Base-by-base conservation (phyloP, 345 rosid species). In the Microcos paniculata region DNA sequence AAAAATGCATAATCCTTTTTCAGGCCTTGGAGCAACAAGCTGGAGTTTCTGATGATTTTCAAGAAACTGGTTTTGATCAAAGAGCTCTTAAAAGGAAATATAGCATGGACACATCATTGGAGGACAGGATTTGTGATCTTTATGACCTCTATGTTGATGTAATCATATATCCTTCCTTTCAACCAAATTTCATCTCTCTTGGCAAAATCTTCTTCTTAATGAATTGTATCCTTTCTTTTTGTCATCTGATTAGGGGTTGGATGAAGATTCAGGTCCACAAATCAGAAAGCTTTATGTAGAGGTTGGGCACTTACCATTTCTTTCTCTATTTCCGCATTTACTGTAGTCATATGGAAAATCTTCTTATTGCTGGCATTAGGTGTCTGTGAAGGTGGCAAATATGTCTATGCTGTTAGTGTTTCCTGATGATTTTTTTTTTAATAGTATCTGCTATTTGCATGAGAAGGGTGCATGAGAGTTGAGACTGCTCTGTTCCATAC, bases 81-180 rank as follows among this genome's bases (percentile, higher is more conserved):
- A 92, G 83, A 80, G 68, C 73, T 51, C 38, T 82, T 24, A 86
- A 85, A 84, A 87, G 78, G 82, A 93, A 86, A 78, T 81, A 82
- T 76, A 83, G 83, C 80, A 87, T 95, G 97, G 93, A 93, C 73
- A 58, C 85, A 19, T 80, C 70, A 43, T 59, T 93, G 86, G 99
- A 95, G 85, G 97, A 90, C 74, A 95, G 86, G 84, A 81, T 95
- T 77, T 95, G 98, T 85, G 99, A 91, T 78, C 96, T 93, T 72
- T 95, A 95, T 83, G 99, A 93, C 80, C 92, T 88, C 77, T 95
- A 81, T 83, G 87, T 91, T 83, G 94, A 95, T 82, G 99, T 94
- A 87, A 78, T 73, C 31, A 73, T 68, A 35, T 46, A 18, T 72
- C 81, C 73, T 40, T 68, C 61, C 61, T 64, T 76, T 40, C 19